Evolutionary conservation across 345 rosid species (phyloP).

Genomic region (Boechera stricta): DNA sequence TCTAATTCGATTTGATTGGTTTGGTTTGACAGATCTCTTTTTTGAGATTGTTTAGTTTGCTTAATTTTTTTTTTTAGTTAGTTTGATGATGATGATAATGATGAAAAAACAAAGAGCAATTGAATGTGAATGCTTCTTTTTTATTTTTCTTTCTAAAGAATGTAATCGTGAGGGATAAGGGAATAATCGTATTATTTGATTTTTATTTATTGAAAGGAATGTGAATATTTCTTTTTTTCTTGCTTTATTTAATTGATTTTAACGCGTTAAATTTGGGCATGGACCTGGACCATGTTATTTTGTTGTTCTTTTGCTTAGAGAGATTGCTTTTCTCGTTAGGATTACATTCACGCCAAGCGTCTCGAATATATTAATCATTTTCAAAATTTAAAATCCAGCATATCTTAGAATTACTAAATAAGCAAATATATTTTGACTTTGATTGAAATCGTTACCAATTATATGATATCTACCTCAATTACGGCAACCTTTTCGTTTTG

Average conservation of each 20-base stretch:
- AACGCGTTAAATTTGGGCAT: constrained; percentile 32
- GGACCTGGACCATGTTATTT: constrained; percentile 42
- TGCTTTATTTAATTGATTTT: neutral
- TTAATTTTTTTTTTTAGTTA: constrained; percentile 13
- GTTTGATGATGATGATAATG: constrained; percentile 35
- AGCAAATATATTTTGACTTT: constrained; percentile 19
- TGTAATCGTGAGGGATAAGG: constrained; percentile 36
- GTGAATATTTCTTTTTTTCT: constrained; percentile 32
- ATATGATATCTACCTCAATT: constrained; percentile 1
- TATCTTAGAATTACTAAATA: constrained; percentile 11
- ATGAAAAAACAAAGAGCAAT: constrained; percentile 29
- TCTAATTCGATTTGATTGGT: constrained; percentile 20
- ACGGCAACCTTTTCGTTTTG: neutral
- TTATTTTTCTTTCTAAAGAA: constrained; percentile 18
- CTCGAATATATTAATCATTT: neutral
- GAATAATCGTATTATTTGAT: constrained; percentile 19
- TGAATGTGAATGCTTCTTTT: constrained; percentile 29
- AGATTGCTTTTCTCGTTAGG: constrained; percentile 27
- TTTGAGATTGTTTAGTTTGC: constrained; percentile 30
- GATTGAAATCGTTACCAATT: constrained; percentile 5
- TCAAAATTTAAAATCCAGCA: neutral
- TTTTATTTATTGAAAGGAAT: constrained; percentile 22
- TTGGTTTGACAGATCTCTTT: constrained; percentile 17
- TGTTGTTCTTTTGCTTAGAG: constrained; percentile 31
- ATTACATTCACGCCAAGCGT: constrained; percentile 36